Percentiles rank a stretch among this genome's conserved stretches.
phyloP scores from a whole-genome alignment of 331 rosid genomes.

The Acacia pycnantha region DNA sequence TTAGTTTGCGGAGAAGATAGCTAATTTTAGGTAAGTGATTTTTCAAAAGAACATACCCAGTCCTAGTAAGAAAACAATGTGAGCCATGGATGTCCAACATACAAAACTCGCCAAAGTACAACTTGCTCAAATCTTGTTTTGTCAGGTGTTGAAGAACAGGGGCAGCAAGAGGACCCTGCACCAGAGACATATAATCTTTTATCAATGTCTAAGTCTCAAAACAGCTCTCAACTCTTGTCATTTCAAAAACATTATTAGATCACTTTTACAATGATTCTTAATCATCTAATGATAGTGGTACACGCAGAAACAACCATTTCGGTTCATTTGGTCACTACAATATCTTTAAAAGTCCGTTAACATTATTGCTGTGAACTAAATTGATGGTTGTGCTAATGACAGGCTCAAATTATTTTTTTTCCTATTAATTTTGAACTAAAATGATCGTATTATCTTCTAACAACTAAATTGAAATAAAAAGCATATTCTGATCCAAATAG shows the following conservation, averaged over 20 bases:
- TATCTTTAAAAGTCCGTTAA: background rate
- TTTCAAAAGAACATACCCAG: constrained; percentile 64
- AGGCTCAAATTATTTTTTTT: background rate
- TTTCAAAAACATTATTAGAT: background rate
- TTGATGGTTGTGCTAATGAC: background rate
- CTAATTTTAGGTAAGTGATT: background rate
- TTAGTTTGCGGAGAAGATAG: background rate
- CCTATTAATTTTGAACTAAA: background rate
- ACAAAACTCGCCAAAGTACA: constrained; percentile 81
- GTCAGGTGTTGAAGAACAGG: constrained; percentile 92
- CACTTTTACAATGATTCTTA: background rate
- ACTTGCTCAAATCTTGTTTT: constrained; percentile 85
- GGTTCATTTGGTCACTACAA: background rate
- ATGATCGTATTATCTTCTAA: background rate
- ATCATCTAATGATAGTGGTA: constrained; percentile 5
- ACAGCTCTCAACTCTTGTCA: background rate
- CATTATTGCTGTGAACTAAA: background rate
- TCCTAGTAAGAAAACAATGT: constrained; percentile 85
- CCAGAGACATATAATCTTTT: constrained; percentile 12
- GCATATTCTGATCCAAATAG: background rate
- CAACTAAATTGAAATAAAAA: background rate
- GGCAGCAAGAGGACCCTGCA: constrained; percentile 97
- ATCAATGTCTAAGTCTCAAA: constrained; percentile 17
- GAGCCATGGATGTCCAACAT: constrained; percentile 85
- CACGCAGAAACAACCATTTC: background rate